phyloP scores from a whole-genome alignment of 495 filamentous ascomycete genomes.

The Delitschia confertaspora region DNA sequence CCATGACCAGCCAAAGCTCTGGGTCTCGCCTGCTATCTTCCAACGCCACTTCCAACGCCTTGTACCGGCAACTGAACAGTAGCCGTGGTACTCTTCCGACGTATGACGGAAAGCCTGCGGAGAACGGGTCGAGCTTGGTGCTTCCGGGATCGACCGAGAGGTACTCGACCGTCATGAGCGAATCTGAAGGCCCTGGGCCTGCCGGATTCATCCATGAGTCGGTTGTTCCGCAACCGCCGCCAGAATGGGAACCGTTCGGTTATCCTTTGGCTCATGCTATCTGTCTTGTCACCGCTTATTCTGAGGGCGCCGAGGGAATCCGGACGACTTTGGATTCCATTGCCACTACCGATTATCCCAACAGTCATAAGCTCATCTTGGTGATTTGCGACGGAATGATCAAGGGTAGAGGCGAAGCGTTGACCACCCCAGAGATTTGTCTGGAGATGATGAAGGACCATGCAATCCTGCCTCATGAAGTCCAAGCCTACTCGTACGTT shows the following conservation, averaged over 20 bases:
- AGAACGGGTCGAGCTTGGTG: conserved; percentile 48
- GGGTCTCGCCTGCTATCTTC: conserved; percentile 63
- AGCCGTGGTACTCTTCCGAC: conserved; percentile 53
- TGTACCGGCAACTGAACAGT: conserved; percentile 64
- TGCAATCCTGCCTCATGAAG: conserved; percentile 65
- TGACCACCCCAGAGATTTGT: conserved; percentile 83
- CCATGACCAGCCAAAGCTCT: conserved; percentile 91
- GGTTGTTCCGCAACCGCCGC: conserved; percentile 94
- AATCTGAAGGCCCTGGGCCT: conserved; percentile 68
- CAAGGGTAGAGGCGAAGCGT: conserved; percentile 84
- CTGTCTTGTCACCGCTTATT: conserved; percentile 94
- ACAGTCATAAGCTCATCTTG: conserved; percentile 93
- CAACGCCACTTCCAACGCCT: conserved; percentile 48
- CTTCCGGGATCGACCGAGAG: conserved; percentile 38
- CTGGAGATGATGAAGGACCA: conserved; percentile 93
- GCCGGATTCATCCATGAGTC: conserved; percentile 90
- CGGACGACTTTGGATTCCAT: conserved; percentile 93
- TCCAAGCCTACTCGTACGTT: conserved; percentile 86
- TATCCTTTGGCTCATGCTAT: conserved; percentile 90
- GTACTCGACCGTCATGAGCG: conserved; percentile 49
- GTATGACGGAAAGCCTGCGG: conserved; percentile 29
- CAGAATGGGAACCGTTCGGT: conserved; percentile 93
- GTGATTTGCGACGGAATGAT: conserved; percentile 97
- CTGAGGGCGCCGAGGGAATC: conserved; percentile 86
- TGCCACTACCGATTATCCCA: conserved; percentile 96